phyloP scores from a whole-genome alignment of 768 basidiomycete genomes.

The Leccinellum luteum region DNA sequence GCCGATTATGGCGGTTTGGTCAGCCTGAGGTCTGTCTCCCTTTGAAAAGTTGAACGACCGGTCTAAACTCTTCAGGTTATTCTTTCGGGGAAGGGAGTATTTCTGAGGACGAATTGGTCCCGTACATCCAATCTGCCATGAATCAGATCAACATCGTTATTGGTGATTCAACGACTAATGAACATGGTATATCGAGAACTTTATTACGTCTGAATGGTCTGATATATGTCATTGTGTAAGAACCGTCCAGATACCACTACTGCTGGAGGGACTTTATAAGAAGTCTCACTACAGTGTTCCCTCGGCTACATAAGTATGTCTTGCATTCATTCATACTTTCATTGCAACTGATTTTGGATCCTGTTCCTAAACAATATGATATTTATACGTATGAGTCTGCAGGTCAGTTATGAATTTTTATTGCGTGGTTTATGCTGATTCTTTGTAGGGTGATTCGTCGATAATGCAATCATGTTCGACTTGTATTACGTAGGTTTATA shows the following conservation, averaged over 20 bases:
- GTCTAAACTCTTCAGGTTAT: slow-evolving; percentile 37
- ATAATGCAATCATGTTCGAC: slow-evolving; percentile 50
- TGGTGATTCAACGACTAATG: slow-evolving; percentile 46
- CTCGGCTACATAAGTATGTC: slow-evolving; percentile 41
- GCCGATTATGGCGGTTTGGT: slow-evolving; percentile 61
- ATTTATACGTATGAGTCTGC: slow-evolving; percentile 55
- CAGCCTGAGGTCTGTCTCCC: slow-evolving; percentile 37
- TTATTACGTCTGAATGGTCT: neutral
- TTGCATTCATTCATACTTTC: slow-evolving; percentile 30
- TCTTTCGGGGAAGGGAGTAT: slow-evolving; percentile 43
- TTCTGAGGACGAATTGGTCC: slow-evolving; percentile 40
- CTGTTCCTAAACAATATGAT: slow-evolving; percentile 52
- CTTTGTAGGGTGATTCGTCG: slow-evolving; percentile 36
- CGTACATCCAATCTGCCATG: slow-evolving; percentile 53
- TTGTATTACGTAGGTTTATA: no score
- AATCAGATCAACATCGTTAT: slow-evolving; percentile 63
- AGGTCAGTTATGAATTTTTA: neutral
- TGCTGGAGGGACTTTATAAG: slow-evolving; percentile 50
- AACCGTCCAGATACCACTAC: slow-evolving; percentile 35
- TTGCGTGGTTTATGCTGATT: neutral
- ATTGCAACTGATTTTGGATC: slow-evolving; percentile 53
- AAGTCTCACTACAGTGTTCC: slow-evolving; percentile 46
- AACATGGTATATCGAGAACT: slow-evolving; percentile 26
- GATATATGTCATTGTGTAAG: neutral
- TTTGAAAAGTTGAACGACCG: neutral